These are phyloP conservation scores for Pterocarpus santalinus DNA, from an alignment of 306 rosid genomes.

Conservation along the genomic window DNA sequence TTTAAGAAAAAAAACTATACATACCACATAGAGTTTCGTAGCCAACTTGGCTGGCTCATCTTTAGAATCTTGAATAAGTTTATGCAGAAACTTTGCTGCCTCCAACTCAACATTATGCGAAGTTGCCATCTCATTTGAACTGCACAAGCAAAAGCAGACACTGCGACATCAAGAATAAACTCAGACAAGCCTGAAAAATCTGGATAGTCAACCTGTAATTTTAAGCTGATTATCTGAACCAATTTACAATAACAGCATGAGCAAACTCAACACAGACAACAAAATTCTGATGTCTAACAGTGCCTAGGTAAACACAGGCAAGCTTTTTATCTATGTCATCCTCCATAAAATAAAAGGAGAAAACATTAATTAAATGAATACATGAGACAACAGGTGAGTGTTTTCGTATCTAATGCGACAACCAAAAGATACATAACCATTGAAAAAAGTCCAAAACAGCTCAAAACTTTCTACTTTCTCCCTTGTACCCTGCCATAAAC, in stretches of 20 bases:
- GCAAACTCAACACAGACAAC: conserved; percentile 33
- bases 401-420: neutral
- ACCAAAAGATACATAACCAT: conserved; percentile 16
- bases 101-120: conserved; percentile 93
- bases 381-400: conserved; percentile 5
- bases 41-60: conserved; percentile 98
- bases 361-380: conserved; percentile 22
- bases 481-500: conserved; percentile 19
- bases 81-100: conserved; percentile 97
- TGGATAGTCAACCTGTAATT: neutral
- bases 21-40: conserved; percentile 92
- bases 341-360: conserved; percentile 32
- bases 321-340: conserved; percentile 1
- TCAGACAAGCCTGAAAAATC: conserved; percentile 4
- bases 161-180: conserved; percentile 20
- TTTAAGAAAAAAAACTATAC: conserved; percentile 53
- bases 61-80: conserved; percentile 94
- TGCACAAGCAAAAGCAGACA: conserved; percentile 44
- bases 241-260: neutral
- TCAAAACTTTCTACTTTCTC: conserved; percentile 20
- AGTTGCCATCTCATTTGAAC: conserved; percentile 77
- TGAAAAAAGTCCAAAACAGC: neutral
- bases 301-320: conserved; percentile 19
- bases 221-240: conserved; percentile 22
- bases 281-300: neutral